These are phyloP conservation scores for Begonia fuchsioides DNA, from an alignment of 306 rosid species.

Conservation along the genomic window DNA sequence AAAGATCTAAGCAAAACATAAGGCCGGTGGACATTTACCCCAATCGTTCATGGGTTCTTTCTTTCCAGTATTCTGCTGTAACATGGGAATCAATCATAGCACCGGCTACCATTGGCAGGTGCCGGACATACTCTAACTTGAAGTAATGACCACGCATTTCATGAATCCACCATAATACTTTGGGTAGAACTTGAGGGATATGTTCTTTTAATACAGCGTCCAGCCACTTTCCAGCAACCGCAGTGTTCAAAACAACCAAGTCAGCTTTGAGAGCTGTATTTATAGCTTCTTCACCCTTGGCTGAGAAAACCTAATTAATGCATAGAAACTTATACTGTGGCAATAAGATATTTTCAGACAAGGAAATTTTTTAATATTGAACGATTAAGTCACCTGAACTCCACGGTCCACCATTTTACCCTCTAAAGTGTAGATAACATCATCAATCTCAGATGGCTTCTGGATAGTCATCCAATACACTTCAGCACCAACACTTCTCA, in stretches of 20 bases:
- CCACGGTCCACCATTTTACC: slow-evolving; percentile 66
- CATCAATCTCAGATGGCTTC: slow-evolving; percentile 32
- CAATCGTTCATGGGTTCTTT: slow-evolving; percentile 67
- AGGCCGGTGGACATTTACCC: slow-evolving; percentile 19
- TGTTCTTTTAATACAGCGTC: slow-evolving; percentile 75
- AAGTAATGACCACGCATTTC: slow-evolving; percentile 98
- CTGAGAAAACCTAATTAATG: slow-evolving; percentile 41
- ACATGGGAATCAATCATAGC: slow-evolving; percentile 94
- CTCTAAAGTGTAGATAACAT: slow-evolving; percentile 52
- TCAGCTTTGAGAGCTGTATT: slow-evolving; percentile 73
- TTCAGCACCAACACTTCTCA: slow-evolving; percentile 59
- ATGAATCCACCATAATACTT: slow-evolving; percentile 99
- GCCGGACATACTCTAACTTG: slow-evolving; percentile 94
- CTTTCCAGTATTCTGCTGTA: slow-evolving; percentile 86
- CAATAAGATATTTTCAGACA: not conserved
- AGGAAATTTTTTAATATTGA: not conserved
- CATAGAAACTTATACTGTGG: not conserved
- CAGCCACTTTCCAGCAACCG: slow-evolving; percentile 98
- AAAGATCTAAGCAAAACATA: no score
- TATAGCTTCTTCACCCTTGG: slow-evolving; percentile 62
- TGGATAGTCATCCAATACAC: slow-evolving; percentile 71
- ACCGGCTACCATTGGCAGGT: slow-evolving; percentile 97
- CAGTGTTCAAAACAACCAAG: slow-evolving; percentile 80
- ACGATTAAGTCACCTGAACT: slow-evolving; percentile 36
- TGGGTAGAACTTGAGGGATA: slow-evolving; percentile 63